Evolutionary conservation across 768 basidiomycete genomes (phyloP).

Genomic region (Lactifluus subvellereus): DNA sequence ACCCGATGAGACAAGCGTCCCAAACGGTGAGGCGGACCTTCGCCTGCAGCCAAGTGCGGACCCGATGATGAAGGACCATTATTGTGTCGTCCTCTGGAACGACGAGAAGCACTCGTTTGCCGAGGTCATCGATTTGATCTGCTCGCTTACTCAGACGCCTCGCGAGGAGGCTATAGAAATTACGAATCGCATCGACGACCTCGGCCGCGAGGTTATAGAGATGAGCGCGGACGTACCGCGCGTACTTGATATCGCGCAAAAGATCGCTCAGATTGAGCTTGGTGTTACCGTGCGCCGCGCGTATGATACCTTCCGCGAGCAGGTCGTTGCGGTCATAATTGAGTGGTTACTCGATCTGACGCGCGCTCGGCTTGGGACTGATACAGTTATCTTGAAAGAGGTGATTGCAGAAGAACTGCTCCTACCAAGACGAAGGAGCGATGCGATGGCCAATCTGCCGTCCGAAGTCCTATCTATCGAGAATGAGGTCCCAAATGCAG

Average conservation of each 20-base stretch:
- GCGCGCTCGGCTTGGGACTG: conserved; percentile 61
- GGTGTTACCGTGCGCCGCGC: conserved; percentile 85
- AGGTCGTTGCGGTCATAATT: conserved; percentile 75
- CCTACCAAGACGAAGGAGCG: conserved; percentile 51
- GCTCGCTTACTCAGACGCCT: conserved; percentile 47
- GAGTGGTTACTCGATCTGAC: conserved; percentile 82
- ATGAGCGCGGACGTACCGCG: conserved; percentile 49
- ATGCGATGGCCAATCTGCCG: conserved; percentile 39
- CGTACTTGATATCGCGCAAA: conserved; percentile 72
- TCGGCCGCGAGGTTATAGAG: conserved; percentile 80
- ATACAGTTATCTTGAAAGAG: conserved; percentile 64
- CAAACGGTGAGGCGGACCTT: conserved; percentile 60
- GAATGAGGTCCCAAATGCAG: conserved; percentile 42
- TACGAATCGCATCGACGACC: conserved; percentile 62
- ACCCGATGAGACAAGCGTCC: conserved; percentile 70
- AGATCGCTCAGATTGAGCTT: conserved; percentile 82
- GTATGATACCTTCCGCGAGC: conserved; percentile 85
- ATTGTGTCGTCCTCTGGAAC: conserved; percentile 86
- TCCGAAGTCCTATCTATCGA: conserved; percentile 31
- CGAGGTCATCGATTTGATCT: conserved; percentile 72
- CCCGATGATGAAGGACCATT: conserved; percentile 73
- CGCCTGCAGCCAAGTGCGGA: conserved; percentile 71
- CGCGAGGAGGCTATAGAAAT: conserved; percentile 52
- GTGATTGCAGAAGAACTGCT: conserved; percentile 66
- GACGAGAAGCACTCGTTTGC: conserved; percentile 95